Evolutionary conservation across 2,329 filamentous ascomycete genomes (phyloP), one percentile per base, ranked within the genome.

Genomic region (Xylariales sp.): DNA sequence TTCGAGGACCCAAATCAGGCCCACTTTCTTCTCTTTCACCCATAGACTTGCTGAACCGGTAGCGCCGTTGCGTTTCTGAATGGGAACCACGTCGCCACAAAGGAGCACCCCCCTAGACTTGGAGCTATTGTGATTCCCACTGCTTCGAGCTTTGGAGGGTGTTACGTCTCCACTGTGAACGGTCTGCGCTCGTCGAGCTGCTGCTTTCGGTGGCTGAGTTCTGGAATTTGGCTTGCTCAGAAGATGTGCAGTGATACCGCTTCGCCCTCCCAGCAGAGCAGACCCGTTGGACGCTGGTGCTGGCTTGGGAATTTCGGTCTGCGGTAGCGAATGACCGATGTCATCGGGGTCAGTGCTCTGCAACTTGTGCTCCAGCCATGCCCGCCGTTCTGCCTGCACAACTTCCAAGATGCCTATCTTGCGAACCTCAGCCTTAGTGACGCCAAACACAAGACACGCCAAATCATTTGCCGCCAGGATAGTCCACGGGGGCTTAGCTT

Each of bases 61-160:
- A 9, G 84, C 79, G 4, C 93, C 93, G 55, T 98, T 95, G 46
- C 93, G 81, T 65, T 97, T 98, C 60, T 90, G 86, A 45, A 98
- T 98, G 0, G 93, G 93, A 14, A 98, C 88, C n/a, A 98, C 91
- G 60, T 98, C 93, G 31, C 93, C 93, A 53, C 93, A 98, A 1
- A 98, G 74, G 39, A 98, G 65, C 19, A 98, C 93, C 3, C 91
- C 91, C 52, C 89, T 77, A 18, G 88, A 94, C 50, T 87, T 89
- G 53, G 78, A 84, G 50, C 76, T 79, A 39, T 80, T 74, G 54
- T 90, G 85, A 51, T 89, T 75, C 52, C 70, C 62, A 21, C 69
- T 61, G 9, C 56, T 58, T n/a, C 73, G 61, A 40, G 80, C 68
- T 59, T 82, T 80, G 31, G 73, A 68, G 4, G 73, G 70, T 32